Evolutionary conservation across 108 stramenopile genomes (phyloP).

Genomic region (Schizochytrium sp.): DNA sequence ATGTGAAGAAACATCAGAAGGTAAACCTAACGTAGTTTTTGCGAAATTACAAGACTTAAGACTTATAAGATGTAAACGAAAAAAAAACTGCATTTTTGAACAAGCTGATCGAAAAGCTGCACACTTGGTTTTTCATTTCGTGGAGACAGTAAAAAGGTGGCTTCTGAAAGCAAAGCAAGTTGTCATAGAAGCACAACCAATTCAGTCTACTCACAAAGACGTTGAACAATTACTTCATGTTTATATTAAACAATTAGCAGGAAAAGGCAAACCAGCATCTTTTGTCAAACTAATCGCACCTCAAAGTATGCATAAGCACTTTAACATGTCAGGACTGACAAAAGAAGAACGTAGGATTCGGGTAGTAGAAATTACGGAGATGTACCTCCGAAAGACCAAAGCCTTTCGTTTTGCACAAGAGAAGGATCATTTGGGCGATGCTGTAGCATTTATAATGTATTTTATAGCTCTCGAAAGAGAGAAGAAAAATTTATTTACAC

Average conservation of each 20-base stretch:
- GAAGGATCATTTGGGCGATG: background rate
- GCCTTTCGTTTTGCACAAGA: background rate
- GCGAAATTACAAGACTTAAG: background rate
- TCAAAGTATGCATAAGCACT: background rate
- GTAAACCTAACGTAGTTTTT: background rate
- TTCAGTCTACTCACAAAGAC: background rate
- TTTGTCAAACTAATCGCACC: background rate
- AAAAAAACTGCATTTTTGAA: background rate
- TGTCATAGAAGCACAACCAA: conserved; percentile 5
- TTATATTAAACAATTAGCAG: background rate
- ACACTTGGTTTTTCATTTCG: background rate
- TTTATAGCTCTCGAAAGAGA: too few relatives aligned
- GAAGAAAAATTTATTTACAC: too few relatives aligned
- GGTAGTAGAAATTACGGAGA: background rate
- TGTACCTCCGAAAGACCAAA: background rate
- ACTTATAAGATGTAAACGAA: background rate
- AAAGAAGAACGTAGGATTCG: background rate
- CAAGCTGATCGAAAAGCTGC: background rate
- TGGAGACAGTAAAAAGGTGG: background rate
- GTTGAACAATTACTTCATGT: background rate
- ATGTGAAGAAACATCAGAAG: background rate
- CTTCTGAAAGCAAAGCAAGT: background rate
- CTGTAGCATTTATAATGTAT: background rate
- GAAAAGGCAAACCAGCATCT: background rate
- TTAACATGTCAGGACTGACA: background rate